These are phyloP conservation scores for Stachybotrys echinatus DNA, from an alignment of 2,329 filamentous ascomycete genomes.

Conservation along the genomic window DNA sequence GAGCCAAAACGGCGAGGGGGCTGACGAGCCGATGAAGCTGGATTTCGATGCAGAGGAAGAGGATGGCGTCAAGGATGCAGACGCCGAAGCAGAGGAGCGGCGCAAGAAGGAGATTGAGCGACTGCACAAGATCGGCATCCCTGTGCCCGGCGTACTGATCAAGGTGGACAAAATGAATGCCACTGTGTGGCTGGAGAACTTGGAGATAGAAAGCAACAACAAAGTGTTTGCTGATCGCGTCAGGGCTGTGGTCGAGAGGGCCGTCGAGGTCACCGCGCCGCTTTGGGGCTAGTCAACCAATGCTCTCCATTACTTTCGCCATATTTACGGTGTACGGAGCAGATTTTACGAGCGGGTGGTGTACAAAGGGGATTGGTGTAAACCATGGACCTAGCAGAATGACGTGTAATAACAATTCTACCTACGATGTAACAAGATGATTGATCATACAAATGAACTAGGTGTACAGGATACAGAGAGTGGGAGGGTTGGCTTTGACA, in stretches of 20 bases:
- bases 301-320: neutral
- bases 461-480: constrained; percentile 18
- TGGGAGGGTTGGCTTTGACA: neutral
- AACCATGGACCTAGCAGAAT: too few species aligned
- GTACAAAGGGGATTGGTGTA: too few species aligned
- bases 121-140: constrained; percentile 78
- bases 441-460: constrained; percentile 11
- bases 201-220: constrained; percentile 83
- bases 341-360: too few species aligned
- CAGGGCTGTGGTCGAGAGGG: constrained; percentile 82
- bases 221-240: constrained; percentile 78
- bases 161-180: constrained; percentile 83
- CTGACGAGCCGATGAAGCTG: constrained; percentile 23
- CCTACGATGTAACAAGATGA: neutral
- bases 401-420: neutral
- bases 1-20: constrained; percentile 23
- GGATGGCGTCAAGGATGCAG: constrained; percentile 31
- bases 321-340: too few species aligned
- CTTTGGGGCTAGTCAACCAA: constrained; percentile 54
- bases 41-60: constrained; percentile 27
- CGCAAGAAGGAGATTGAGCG: constrained; percentile 68
- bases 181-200: constrained; percentile 83
- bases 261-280: constrained; percentile 79
- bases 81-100: constrained; percentile 45
- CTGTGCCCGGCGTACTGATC: constrained; percentile 83